phyloP scores from a whole-genome alignment of 148 eudicot species.

The Chenopodium suecicum region DNA sequence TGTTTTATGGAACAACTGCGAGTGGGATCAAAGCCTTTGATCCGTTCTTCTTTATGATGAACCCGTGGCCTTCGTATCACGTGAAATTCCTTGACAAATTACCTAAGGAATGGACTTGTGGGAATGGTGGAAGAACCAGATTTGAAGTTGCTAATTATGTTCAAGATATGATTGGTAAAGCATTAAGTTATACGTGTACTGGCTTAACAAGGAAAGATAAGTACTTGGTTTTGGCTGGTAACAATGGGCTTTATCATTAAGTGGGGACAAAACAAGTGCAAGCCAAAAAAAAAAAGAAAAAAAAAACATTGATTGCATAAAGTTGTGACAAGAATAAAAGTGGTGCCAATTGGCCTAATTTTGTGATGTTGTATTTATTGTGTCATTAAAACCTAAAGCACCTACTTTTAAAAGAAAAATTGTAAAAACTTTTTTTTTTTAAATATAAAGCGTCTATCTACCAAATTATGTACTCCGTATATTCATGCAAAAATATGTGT shows the following conservation, averaged over 20 bases:
- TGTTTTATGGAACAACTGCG: slow-evolving; percentile 34
- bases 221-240: slow-evolving; percentile 36
- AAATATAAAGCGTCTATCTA: no score
- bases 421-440: no score
- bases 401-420: no score
- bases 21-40: slow-evolving; percentile 30
- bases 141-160: slow-evolving; percentile 41
- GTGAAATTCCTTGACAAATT: slow-evolving; percentile 29
- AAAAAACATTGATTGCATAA: no score
- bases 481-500: no score
- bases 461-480: no score
- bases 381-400: no score
- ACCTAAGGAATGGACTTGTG: slow-evolving; percentile 30
- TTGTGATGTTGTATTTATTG: no score
- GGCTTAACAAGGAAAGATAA: slow-evolving; percentile 36
- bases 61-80: slow-evolving; percentile 23
- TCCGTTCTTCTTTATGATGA: slow-evolving; percentile 26
- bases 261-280: no score
- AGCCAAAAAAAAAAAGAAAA: no score
- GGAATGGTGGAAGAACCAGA: slow-evolving; percentile 22
- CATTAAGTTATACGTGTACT: slow-evolving; percentile 36
- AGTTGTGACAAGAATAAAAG: no score
- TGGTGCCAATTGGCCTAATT: no score
- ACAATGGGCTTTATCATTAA: slow-evolving; percentile 21
- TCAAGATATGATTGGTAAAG: slow-evolving; percentile 31